Evolutionary conservation across 495 filamentous ascomycete genomes (phyloP).

Genomic region (Clavariopsis aquatica): DNA sequence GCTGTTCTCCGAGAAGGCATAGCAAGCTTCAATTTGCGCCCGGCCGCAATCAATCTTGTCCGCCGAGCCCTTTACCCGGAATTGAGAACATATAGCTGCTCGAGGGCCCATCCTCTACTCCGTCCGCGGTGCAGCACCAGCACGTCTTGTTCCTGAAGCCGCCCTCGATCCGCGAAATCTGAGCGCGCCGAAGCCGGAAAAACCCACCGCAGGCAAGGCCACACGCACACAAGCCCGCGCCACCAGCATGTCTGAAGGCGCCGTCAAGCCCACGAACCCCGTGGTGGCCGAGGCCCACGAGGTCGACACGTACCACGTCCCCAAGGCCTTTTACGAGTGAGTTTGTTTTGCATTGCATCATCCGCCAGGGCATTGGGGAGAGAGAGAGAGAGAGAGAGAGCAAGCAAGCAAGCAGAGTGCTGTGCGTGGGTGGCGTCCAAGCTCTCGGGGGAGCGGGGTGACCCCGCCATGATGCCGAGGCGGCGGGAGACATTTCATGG

Average conservation of each 20-base stretch:
- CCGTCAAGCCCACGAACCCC: constrained; percentile 55
- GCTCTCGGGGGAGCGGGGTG: constrained; percentile 28
- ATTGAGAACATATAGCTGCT: constrained; percentile 32
- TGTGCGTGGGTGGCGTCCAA: neutral
- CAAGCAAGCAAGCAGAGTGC: too few species aligned
- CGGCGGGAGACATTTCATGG: neutral
- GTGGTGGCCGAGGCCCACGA: constrained; percentile 84
- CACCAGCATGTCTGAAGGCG: constrained; percentile 67
- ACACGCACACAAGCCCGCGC: neutral
- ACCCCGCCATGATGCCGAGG: constrained; percentile 22
- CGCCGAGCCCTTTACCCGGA: constrained; percentile 35
- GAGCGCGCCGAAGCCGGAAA: constrained; percentile 12
- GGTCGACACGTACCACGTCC: constrained; percentile 75
- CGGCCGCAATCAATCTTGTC: constrained; percentile 29
- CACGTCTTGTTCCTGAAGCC: neutral
- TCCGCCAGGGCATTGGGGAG: too few species aligned
- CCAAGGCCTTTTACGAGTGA: constrained; percentile 64
- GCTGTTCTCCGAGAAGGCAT: constrained; percentile 21
- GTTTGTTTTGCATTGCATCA: constrained; percentile 39
- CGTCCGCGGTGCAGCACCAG: neutral
- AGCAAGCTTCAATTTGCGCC: constrained; percentile 23
- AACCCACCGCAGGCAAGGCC: neutral
- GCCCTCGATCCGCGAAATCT: neutral
- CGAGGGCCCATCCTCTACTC: neutral
- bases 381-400: too few species aligned